These are phyloP conservation scores for Pholiota adiposa DNA, from an alignment of 1,284 basidiomycete species.

Conservation along the genomic window DNA sequence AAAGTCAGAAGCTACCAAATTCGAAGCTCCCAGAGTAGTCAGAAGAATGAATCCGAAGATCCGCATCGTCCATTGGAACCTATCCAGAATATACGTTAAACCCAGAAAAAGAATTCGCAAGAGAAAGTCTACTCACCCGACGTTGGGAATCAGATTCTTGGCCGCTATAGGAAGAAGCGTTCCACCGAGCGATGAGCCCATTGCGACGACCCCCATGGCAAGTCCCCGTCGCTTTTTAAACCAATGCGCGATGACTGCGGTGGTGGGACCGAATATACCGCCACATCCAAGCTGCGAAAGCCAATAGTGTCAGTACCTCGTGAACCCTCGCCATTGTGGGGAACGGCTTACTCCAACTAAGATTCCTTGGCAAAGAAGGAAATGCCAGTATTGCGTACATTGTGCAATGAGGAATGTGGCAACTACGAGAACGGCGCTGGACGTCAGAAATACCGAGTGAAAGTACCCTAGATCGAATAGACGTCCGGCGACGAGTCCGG, in stretches of 20 bases:
- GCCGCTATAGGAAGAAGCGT: constrained; percentile 52
- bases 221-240: constrained; percentile 47
- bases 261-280: constrained; percentile 51
- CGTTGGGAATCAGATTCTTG: constrained; percentile 44
- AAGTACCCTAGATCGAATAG: constrained; percentile 66
- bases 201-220: constrained; percentile 45
- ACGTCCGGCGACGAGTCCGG: constrained; percentile 52
- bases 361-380: constrained; percentile 59
- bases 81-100: constrained; percentile 25
- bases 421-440: constrained; percentile 48
- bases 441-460: constrained; percentile 44
- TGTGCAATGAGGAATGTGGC: constrained; percentile 60
- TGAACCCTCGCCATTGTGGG: too few relatives aligned
- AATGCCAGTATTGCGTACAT: constrained; percentile 63
- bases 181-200: constrained; percentile 50
- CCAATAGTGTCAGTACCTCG: background rate
- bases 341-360: constrained; percentile 45
- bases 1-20: constrained; percentile 36
- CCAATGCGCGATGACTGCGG: constrained; percentile 55
- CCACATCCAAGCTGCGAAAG: constrained; percentile 43
- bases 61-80: constrained; percentile 67
- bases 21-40: constrained; percentile 43
- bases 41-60: constrained; percentile 59
- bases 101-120: constrained; percentile 7
- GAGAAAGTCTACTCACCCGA: constrained; percentile 42